phyloP scores from a whole-genome alignment of 495 filamentous ascomycete species.

The Penicillium atrosanguineum region DNA sequence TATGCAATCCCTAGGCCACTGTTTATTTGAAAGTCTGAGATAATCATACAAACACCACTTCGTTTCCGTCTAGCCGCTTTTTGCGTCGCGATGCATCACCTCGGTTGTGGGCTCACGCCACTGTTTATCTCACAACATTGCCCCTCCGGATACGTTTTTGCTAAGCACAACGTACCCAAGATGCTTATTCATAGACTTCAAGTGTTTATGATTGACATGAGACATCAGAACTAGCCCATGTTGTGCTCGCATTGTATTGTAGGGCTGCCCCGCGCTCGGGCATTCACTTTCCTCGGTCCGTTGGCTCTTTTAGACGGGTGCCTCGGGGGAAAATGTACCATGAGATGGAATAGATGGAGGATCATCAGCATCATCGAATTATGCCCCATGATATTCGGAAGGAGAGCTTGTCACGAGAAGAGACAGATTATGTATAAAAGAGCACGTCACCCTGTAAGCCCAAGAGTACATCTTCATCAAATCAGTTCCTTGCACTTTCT shows the following conservation, averaged over 20 bases:
- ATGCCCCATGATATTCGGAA: neutral
- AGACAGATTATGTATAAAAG: neutral
- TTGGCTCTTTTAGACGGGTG: neutral
- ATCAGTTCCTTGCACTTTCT: neutral
- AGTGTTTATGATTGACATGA: neutral
- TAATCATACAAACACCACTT: neutral
- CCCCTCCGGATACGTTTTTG: neutral
- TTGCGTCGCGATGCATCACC: slow-evolving; percentile 5
- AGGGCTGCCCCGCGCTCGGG: slow-evolving; percentile 10
- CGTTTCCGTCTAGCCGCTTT: neutral
- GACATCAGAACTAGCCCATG: neutral
- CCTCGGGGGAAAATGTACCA: neutral
- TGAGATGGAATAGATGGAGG: neutral
- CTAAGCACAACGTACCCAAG: neutral
- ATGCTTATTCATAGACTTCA: neutral
- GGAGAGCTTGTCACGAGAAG: neutral
- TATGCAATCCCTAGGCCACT: slow-evolving; percentile 2
- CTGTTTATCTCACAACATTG: neutral
- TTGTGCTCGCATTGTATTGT: neutral
- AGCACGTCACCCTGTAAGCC: neutral
- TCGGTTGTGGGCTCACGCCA: slow-evolving; percentile 15
- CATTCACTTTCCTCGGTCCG: slow-evolving; percentile 14
- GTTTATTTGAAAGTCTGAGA: neutral
- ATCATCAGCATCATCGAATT: neutral
- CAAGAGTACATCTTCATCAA: neutral